Evolutionary conservation across 1,284 basidiomycete species (phyloP).

Genomic region (Ceratobasidium sp.): DNA sequence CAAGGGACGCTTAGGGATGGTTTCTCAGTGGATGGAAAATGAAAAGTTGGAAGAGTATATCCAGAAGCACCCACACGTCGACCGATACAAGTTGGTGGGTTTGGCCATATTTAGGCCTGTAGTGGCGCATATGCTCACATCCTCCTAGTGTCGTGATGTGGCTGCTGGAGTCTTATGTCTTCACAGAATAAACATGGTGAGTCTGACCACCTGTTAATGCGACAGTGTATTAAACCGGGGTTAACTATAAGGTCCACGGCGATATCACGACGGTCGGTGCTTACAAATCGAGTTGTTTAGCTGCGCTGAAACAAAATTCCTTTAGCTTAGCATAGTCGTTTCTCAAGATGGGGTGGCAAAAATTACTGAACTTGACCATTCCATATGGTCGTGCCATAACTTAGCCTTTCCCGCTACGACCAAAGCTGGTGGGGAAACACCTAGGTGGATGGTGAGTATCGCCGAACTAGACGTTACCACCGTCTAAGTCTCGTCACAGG

Average conservation of each 20-base stretch:
- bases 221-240: not conserved
- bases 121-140: not conserved
- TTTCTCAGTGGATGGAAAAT: conserved; percentile 22
- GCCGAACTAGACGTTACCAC: not conserved
- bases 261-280: conserved; percentile 16
- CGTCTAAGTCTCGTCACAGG: not conserved
- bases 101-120: not conserved
- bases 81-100: conserved; percentile 22
- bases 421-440: conserved; percentile 15
- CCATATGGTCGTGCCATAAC: conserved; percentile 3
- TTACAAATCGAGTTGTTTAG: not conserved
- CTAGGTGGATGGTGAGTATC: conserved; percentile 22
- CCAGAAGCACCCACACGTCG: not conserved
- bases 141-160: conserved; percentile 3
- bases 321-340: conserved; percentile 1
- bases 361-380: conserved; percentile 22
- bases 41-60: conserved; percentile 16
- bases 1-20: conserved; percentile 13
- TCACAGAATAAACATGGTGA: conserved; percentile 13
- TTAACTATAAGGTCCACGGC: not conserved
- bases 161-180: conserved; percentile 18
- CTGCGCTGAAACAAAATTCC: not conserved
- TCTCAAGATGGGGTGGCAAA: not conserved
- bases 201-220: not conserved
- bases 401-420: conserved; percentile 17